A percentile compares a stretch with the other conserved stretches of the same genome.
Evolutionary conservation across 208 protist genomes (phyloP).

Genomic region (Trypanosoma caninum): DNA sequence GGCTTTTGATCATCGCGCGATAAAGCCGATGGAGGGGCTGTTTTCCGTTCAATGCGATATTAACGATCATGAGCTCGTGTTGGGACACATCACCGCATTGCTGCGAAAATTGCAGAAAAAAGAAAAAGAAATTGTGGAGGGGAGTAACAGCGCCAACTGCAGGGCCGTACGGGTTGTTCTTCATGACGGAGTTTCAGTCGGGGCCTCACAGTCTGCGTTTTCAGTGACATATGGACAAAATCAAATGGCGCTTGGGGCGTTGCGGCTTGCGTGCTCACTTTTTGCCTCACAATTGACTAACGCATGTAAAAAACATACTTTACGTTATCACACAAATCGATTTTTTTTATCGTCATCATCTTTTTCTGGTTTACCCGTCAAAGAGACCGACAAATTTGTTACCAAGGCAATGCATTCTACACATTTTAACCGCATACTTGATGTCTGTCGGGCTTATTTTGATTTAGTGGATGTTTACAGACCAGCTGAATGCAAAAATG

Average conservation of each 20-base stretch:
- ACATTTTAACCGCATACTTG: slow-evolving; percentile 38
- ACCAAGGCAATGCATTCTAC: slow-evolving; percentile 58
- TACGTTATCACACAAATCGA: background rate
- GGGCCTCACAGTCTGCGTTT: slow-evolving; percentile 46
- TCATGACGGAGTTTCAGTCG: slow-evolving; percentile 75
- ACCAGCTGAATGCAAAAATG: slow-evolving; percentile 31
- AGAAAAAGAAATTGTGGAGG: no score
- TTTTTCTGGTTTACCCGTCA: no score
- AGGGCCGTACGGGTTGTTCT: slow-evolving; percentile 47
- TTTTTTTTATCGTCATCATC: no score
- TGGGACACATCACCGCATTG: slow-evolving; percentile 11
- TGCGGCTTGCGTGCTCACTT: slow-evolving; percentile 48
- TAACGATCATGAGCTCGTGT: slow-evolving; percentile 32
- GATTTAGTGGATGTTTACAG: slow-evolving; percentile 32
- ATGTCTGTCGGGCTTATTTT: slow-evolving; percentile 35
- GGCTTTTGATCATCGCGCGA: slow-evolving; percentile 51
- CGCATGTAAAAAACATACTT: background rate
- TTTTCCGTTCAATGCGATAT: slow-evolving; percentile 42
- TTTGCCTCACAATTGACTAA: slow-evolving; percentile 22
- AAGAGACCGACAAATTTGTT: slow-evolving; percentile 29
- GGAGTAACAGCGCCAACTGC: background rate
- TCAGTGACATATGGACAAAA: slow-evolving; percentile 77
- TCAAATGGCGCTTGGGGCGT: slow-evolving; percentile 62
- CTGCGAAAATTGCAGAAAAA: background rate
- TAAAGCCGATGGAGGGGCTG: slow-evolving; percentile 40